Conservation (phyloP, 2,329 filamentous ascomycete genomes). For the Chaetomiaceae sp. region DNA sequence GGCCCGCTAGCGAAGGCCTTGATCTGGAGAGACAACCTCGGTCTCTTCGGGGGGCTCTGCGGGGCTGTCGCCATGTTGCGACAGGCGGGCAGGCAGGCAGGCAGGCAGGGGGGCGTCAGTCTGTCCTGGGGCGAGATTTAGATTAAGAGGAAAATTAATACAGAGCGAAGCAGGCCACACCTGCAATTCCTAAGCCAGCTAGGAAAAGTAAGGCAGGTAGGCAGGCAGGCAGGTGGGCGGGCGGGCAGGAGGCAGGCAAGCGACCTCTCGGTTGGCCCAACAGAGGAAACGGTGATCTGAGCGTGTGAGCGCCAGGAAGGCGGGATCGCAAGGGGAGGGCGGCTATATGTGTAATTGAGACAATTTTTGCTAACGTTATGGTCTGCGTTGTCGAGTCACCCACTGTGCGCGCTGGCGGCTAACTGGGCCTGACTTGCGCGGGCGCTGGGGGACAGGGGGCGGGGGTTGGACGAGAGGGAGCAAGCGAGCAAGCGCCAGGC, state of each 20-base stretch:
- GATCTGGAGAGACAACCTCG: slow-evolving; percentile 50
- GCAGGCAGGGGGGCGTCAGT: no score
- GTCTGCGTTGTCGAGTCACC: neutral
- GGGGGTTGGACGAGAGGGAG: neutral
- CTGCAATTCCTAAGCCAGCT: slow-evolving; percentile 22
- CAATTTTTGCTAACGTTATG: neutral
- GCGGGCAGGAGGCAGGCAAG: no score
- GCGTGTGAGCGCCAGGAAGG: slow-evolving; percentile 8
- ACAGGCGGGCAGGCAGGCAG: no score
- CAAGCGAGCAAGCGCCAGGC: slow-evolving; percentile 16
- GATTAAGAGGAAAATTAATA: slow-evolving; percentile 5
- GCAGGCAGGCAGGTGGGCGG: neutral
- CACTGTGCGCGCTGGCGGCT: slow-evolving; percentile 17
- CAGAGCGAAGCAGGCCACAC: slow-evolving; percentile 12
- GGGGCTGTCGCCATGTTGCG: slow-evolving; percentile 26
- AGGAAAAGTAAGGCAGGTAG: slow-evolving; percentile 13
- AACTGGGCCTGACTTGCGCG: neutral
- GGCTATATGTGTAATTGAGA: slow-evolving; percentile 26
- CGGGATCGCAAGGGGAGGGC: slow-evolving; percentile 20
- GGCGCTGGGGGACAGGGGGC: neutral
- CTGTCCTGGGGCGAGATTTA: neutral
- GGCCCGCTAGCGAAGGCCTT: slow-evolving; percentile 37
- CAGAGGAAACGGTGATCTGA: slow-evolving; percentile 16
- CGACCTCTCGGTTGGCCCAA: slow-evolving; percentile 17
- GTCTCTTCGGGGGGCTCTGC: slow-evolving; percentile 42